A percentile compares a stretch with the other conserved stretches of the same genome.
Conservation (phyloP, 805 yeast genomes). For the Zygoascus bituminiphila region DNA sequence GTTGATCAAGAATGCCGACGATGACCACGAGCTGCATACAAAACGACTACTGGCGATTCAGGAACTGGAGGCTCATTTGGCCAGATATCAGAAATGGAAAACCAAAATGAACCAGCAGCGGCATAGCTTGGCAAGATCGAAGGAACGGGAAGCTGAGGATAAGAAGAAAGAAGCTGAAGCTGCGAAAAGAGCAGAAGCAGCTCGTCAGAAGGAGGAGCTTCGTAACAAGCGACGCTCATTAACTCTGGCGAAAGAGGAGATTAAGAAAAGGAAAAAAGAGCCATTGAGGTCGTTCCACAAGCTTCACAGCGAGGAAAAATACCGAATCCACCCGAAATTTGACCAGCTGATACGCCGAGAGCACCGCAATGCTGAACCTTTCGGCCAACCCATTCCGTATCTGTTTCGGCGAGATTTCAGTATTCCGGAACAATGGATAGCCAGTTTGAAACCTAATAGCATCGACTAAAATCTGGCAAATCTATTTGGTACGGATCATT, state of each 20-base stretch:
- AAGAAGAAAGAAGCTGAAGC: background rate
- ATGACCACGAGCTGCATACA: constrained; percentile 41
- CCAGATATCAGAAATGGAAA: constrained; percentile 19
- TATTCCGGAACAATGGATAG: constrained; percentile 10
- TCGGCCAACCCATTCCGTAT: constrained; percentile 14
- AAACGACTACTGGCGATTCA: constrained; percentile 46
- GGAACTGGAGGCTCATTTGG: constrained; percentile 35
- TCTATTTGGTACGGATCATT: no score
- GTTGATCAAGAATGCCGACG: constrained; percentile 38
- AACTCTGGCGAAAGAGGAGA: background rate
- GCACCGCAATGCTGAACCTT: constrained; percentile 13
- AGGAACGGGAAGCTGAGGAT: background rate
- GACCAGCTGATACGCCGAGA: constrained; percentile 13
- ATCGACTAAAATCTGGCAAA: no score
- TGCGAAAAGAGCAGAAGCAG: background rate
- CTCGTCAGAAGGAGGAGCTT: background rate
- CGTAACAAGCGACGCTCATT: background rate
- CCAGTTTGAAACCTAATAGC: background rate
- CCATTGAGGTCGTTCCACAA: constrained; percentile 10
- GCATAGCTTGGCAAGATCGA: background rate
- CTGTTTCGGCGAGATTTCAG: constrained; percentile 12
- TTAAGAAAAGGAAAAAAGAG: background rate
- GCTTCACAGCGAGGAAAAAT: background rate
- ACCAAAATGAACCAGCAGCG: background rate
- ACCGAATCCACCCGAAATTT: constrained; percentile 10